A percentile compares a stretch with the other conserved stretches of the same genome.
Conservation (phyloP, 2,329 filamentous ascomycete genomes). For the Penicillium sp. region DNA sequence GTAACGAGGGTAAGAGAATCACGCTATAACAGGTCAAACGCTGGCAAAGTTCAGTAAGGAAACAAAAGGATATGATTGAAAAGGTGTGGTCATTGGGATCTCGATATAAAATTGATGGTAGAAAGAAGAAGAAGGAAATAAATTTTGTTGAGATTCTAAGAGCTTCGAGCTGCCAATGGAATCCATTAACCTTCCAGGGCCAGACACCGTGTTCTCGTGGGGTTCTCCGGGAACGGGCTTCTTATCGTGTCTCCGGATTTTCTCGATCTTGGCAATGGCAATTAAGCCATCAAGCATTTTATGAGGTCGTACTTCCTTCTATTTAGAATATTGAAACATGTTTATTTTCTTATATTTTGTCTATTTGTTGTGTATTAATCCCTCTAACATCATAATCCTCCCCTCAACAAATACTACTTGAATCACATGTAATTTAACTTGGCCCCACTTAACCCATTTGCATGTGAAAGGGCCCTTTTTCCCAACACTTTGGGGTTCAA, state of each 20-base stretch:
- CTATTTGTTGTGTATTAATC: not conserved
- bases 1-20: not conserved
- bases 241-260: not conserved
- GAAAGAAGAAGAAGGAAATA: not conserved
- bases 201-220: not conserved
- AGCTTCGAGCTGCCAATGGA: not conserved
- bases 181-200: not conserved
- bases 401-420: not conserved
- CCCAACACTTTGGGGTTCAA: constrained; percentile 1
- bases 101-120: not conserved
- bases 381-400: not conserved
- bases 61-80: not conserved
- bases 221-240: constrained; percentile 1
- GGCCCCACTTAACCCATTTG: not conserved
- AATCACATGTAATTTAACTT: constrained; percentile 2
- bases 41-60: not conserved
- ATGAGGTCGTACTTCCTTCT: not conserved
- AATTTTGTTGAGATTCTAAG: constrained; percentile 5
- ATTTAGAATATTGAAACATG: not conserved
- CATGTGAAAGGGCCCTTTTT: constrained; percentile 6
- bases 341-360: too few relatives aligned
- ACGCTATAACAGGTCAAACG: not conserved
- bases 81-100: not conserved
- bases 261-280: not conserved
- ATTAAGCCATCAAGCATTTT: not conserved